Evolutionary conservation across 129 eudicot genomes (phyloP), one percentile per base, ranked within the genome.

Genomic region (Scalesia atractyloides): DNA sequence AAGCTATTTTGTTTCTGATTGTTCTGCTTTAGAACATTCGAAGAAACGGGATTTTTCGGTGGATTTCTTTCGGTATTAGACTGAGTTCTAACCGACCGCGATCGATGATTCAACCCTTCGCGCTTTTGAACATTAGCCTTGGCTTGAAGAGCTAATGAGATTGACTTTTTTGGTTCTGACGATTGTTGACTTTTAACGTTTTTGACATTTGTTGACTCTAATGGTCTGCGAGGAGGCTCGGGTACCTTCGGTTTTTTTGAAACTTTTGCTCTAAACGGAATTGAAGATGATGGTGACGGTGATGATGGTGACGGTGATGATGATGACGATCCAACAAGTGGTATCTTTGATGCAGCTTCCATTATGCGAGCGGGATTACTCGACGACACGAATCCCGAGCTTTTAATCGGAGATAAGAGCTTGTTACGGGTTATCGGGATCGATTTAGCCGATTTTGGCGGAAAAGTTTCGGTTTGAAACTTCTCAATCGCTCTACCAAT

Each of bases 101-200:
- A 16, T 66, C 76, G 81, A 20, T 75, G 75, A 57, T 73, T 73
- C 79, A 90, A 22, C 17, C 96, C 91, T 85, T 83, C 96, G 41
- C 99, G 82, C 80, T 85, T 94, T 78, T 86, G 96, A 75, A 94
- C 99, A 73, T 94, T 94, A 44, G 81, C 97, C 78, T 94, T 94
- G 14, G 99, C 99, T 71, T 90, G 97, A 57, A 94, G 76, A 16
- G 99, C 99, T 70, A 94, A 96, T 9, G 97, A 90, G 36, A 94
- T 71, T 20, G 97, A 90, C 75, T 86, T 94, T 64, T 78, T 78
- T 37, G 82, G 73, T 19, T 78, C 78, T 44, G 9, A 71, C 53
- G 77, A 53, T 18, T 71, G 82, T 26, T 87, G 89, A 19, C 87
- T 84, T 76, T 82, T 90, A 1, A 86, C 82, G 76, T 75, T 74